Base-by-base conservation (phyloP, 306 rosid genomes). In the Begonia peltatifolia region DNA sequence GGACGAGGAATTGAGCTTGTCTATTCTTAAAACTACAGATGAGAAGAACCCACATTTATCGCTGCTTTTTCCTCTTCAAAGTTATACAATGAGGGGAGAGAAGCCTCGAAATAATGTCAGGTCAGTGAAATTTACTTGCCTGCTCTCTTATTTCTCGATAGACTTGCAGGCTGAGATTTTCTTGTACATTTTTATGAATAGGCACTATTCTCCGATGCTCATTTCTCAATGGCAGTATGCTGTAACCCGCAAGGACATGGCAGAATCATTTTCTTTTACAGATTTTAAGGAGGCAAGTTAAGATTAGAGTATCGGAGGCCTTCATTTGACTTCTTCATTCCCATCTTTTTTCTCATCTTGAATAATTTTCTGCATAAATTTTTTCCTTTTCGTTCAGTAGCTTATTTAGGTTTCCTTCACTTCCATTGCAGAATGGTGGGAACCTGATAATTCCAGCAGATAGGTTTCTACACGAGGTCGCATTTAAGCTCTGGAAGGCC, bases 401-500 rank as follows among this genome's bases (percentile, higher is more conserved):
- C 49, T 59, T 59, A 59, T 38, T 4, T 49, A 56, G n/a, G 18
- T 42, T 41, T 52, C 0, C 7, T 20, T 59, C 50, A 6, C 30
- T 11, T 63, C 25, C 35, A 25, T 50, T 52, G 75, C 85, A 86
- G 99, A 62, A 42, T 42, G 81, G 96, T 63, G 85, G 92, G 49
- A 87, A 79, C 70, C 94, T 83, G 14, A 68, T 78, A 14, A 92
- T 92, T 59, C 99, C 96, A 0, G 96, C 93, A 49, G 96, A 92
- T 71, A 74, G 99, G 63, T 83, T 92, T 78, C 68, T 92, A 71
- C 93, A 92, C 14, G 96, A 86, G 70, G 74, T 86, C 42, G 96
- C 99, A 59, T 90, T 90, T 74, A 90, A 86, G 80, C 80, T 90
- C 14, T 90, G 99, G 94, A 90, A 86, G 74, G 94, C 94, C 61